Base-by-base conservation (phyloP, 768 basidiomycete species). In the Kwoniella dendrophila region DNA sequence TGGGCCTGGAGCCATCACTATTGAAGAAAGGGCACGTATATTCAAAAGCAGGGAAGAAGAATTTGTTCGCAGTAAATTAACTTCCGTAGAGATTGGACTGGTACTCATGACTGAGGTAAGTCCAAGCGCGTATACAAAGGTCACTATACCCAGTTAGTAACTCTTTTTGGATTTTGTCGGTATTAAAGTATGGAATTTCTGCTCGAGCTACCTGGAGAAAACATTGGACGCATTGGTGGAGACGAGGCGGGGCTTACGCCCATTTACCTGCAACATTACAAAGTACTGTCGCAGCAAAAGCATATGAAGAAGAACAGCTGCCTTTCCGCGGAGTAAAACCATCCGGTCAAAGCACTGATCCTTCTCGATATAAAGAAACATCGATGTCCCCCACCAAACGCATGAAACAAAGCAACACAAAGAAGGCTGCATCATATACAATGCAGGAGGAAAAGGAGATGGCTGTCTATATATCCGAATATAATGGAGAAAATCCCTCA, bases 371-470 rank as follows among this genome's bases (percentile, higher is more conserved):
- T 10, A 41, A 22, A 10, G 14, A 16, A 18, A 1, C 4, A 12
- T 54, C 36, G 20, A n/a, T 33, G 5, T 53, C 32, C 18, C 51
- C 51, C 20, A 20, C 16, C 8, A 53, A 53, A 36, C 33, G 51
- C 33, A 6, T n/a, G 20, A 22, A 38, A 24, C 11, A 16, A 16
- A 33, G 4, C 18, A 22, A 34, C 16, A 38, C 6, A 24, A 43
- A 26, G 36, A 41, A 4, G n/a, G 48, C 22, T 14, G 18, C 4
- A 54, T 22, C 41, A 3, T 63, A 58, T 34, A 51, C 49, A 6
- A 32, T 29, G 20, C 56, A 63, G 22, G 62, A 63, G 26, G 62
- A 63, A 41, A 48, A 29, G 51, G 43, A 34, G 20, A 65, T 65
- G 63, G 50, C 51, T 2, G 18, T 47, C 16, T 49, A 55, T 33